A percentile compares a stretch with the other conserved stretches of the same genome.
phyloP scores from a whole-genome alignment of 345 rosid genomes.

The Citrus hindsii region DNA sequence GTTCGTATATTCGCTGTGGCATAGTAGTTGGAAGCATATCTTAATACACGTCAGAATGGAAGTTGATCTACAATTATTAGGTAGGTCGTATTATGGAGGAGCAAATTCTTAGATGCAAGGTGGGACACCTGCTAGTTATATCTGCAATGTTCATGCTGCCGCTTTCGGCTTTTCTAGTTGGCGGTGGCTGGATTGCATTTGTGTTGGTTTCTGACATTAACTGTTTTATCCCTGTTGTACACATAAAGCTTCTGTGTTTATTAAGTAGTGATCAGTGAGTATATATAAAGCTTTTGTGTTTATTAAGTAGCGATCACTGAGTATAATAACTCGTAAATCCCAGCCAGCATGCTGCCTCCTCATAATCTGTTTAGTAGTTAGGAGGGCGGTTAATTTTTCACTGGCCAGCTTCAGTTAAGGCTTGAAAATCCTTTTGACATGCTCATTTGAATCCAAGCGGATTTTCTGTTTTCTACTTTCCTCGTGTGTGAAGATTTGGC shows the following conservation, averaged over 20 bases:
- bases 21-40: slow-evolving; percentile 55
- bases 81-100: neutral
- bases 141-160: neutral
- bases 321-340: neutral
- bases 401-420: no score
- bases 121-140: neutral
- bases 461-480: neutral
- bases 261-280: neutral
- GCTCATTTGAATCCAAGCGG: neutral
- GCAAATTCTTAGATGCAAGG: neutral
- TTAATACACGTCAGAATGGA: slow-evolving; percentile 45
- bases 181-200: neutral
- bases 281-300: neutral
- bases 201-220: neutral
- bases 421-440: no score
- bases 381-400: neutral
- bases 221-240: neutral
- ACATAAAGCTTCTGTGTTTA: neutral
- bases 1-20: slow-evolving; percentile 76
- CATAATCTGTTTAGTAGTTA: neutral
- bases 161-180: neutral
- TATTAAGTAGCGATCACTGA: neutral
- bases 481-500: neutral
- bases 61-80: slow-evolving; percentile 23
- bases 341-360: neutral